Conservation (phyloP, 805 yeast genomes). For the Kodamaea kaohsiungensis region DNA sequence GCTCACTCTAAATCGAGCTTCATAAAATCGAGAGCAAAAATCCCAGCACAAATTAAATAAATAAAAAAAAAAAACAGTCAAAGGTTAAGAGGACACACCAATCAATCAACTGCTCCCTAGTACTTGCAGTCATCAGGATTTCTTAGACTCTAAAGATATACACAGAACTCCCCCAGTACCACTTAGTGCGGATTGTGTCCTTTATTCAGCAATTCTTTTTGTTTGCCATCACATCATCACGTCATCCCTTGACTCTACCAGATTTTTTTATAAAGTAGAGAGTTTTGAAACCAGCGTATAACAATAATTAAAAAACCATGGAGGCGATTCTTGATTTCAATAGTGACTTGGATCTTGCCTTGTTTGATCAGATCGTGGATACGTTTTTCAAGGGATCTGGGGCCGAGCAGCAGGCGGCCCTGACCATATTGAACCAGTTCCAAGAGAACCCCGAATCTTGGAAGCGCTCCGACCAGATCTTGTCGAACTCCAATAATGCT, state of each 20-base stretch:
- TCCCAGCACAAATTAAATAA: not conserved
- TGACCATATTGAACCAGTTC: slow-evolving; percentile 69
- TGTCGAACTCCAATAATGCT: slow-evolving; percentile 73
- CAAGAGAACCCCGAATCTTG: slow-evolving; percentile 96
- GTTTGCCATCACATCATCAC: slow-evolving; percentile 3
- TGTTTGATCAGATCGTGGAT: slow-evolving; percentile 82
- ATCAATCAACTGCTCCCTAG: not conserved
- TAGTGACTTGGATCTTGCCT: slow-evolving; percentile 73
- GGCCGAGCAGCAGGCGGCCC: slow-evolving; percentile 70
- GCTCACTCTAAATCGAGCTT: not conserved
- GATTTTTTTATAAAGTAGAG: not conserved
- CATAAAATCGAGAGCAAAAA: not conserved
- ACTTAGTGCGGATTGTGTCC: not conserved
- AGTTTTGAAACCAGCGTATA: not conserved
- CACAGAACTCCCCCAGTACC: not conserved
- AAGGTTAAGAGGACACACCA: slow-evolving; percentile 1
- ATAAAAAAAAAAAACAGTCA: slow-evolving; percentile 1
- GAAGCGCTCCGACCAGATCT: slow-evolving; percentile 88
- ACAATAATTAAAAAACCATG: slow-evolving; percentile 45
- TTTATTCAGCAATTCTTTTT: not conserved
- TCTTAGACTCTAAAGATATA: not conserved
- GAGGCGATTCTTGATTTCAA: slow-evolving; percentile 86
- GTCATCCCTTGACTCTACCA: slow-evolving; percentile 1
- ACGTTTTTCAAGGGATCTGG: slow-evolving; percentile 80
- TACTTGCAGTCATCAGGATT: not conserved